Conservation (phyloP, 192 early-diverging fungal genomes). For the Coemansia sp. region DNA sequence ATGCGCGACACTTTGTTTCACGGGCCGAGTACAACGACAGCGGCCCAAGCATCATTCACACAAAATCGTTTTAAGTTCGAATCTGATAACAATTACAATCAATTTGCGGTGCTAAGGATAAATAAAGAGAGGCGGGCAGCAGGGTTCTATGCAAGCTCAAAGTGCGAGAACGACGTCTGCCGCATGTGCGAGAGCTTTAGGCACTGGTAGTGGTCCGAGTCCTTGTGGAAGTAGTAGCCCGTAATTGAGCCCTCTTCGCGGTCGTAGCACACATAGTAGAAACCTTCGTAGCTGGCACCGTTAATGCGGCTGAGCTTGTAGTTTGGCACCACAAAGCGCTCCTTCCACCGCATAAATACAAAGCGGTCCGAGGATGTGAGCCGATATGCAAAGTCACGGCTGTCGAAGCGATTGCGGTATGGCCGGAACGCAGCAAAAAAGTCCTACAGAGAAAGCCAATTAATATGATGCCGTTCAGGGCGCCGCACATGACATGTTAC, state of each 20-base stretch:
- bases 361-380: conserved; percentile 58
- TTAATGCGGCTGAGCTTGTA: conserved; percentile 67
- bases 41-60: conserved; percentile 78
- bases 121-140: neutral
- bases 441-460: conserved; percentile 20
- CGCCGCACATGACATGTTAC: neutral
- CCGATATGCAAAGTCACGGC: conserved; percentile 40
- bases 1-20: conserved; percentile 67
- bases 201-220: conserved; percentile 55
- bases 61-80: conserved; percentile 52
- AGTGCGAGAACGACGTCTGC: conserved; percentile 50
- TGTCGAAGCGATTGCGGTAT: conserved; percentile 42
- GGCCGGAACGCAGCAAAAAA: conserved; percentile 51
- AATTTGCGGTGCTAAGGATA: neutral
- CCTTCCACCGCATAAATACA: conserved; percentile 88
- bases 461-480: conserved; percentile 4
- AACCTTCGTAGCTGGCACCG: conserved; percentile 80
- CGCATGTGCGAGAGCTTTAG: conserved; percentile 37
- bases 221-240: conserved; percentile 65
- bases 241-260: conserved; percentile 60
- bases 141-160: conserved; percentile 41
- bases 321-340: conserved; percentile 81
- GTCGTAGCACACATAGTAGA: conserved; percentile 77
- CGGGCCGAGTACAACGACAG: conserved; percentile 90
- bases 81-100: neutral